Base-by-base conservation (phyloP, 495 filamentous ascomycete genomes). In the Bacidia rubella region DNA sequence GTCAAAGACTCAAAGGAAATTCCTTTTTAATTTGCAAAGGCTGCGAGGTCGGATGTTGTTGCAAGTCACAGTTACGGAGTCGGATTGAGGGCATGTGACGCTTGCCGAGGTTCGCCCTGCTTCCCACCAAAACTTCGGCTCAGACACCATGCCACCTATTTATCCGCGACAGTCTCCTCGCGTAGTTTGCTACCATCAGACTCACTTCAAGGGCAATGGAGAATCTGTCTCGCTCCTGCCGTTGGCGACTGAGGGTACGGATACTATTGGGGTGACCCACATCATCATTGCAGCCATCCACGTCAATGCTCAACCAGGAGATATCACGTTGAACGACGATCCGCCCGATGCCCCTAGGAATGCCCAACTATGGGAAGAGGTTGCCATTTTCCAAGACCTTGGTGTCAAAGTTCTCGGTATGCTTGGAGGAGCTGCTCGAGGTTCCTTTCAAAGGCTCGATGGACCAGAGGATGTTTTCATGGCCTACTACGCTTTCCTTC, bases 211-310 rank as follows among this genome's bases (percentile, higher is more conserved):
- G 55, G 65, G 72, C 20, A 65, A 74, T 26, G 78, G 74, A 54
- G 68, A 73, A 19, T 76, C 75, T 55, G 80, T 87, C 59, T 83
- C 83, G 24, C 70, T 88, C 55, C 74, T 87, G 1, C 85, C 85
- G 0, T 76, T 93, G 35, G 58, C 88, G 54, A 73, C 69, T 23
- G 63, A 77, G 54, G 63, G 68, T 42, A 24, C 29, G 1, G 23
- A 54, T 2, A 17, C 39, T 11, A n/a, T 58, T 17, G 52, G 52
- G 11, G 66, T 82, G 48, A 88, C 86, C 0, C 86, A 92, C 60
- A 57, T 89, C 29, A 87, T 87, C 52, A 61, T 93, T 42, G 86
- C 85, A 7, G 85, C 87, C 2, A 78, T 93, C 49, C 87, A 92
- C 62, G 68, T 92, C 62, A 89, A 90, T 61, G 74, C 75, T 45